Evolutionary conservation across 2,329 filamentous ascomycete genomes (phyloP), one percentile per base, ranked within the genome.

Genomic region (Beauveria caledonica): DNA sequence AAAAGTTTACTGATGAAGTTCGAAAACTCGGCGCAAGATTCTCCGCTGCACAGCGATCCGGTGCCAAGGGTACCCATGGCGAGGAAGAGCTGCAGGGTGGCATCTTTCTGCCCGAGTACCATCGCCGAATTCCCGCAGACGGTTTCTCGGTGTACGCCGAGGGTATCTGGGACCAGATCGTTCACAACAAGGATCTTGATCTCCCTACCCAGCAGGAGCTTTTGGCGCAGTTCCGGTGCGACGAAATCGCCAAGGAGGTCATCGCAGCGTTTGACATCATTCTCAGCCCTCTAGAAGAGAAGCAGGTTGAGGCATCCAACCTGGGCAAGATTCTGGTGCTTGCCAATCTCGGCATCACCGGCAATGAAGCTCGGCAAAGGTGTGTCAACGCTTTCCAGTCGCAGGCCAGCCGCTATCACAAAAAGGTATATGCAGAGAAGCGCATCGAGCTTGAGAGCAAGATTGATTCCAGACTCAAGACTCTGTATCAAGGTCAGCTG

Each of bases 121-220:
- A 99, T 76, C 84, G 94, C 63, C 84, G 94, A 61, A 99, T 99
- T 64, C 94, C 94, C 11, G 94, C 94, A 10, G 94, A 99, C 73
- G 94, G 94, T n/a, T 94, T 97, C 71, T 90, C 93, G 0, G 82
- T 92, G 62, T 99, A 99, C 68, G 92, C 94, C 0, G 86, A 94
- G 71, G 91, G 92, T 45, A 86, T 99, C 49, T 99, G 94, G 94
- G 92, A 97, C 69, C 93, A 97, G 75, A 99, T 99, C 70, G 92
- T 96, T 68, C 89, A 93, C 78, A 99, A 99, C 81, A 99, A 99
- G 75, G 94, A 99, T 70, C 80, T 99, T 59, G 94, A 99, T 74
- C 76, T 99, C 62, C 94, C 94, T 3, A 97, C 94, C 0, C 94
- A 99, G 72, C 94, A 99, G 75, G 94, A 99, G 73, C 81, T 99